These are phyloP conservation scores for Talaromyces rugulosus DNA, from an alignment of 2,329 filamentous ascomycete genomes.

Conservation along the genomic window DNA sequence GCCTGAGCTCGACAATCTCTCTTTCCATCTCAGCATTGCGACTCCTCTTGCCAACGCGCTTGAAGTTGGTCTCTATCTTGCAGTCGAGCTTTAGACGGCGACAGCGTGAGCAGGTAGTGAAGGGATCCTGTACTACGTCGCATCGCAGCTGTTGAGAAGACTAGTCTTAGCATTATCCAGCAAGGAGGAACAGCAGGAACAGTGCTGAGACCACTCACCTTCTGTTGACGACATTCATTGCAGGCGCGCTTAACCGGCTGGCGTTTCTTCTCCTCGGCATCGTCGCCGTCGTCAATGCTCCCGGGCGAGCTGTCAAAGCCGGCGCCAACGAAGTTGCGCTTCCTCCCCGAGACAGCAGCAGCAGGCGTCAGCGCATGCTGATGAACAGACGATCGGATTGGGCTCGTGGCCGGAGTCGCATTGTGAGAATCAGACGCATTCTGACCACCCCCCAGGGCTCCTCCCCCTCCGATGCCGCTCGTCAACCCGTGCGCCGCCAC, in stretches of 20 bases:
- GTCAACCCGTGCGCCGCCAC: constrained; percentile 33
- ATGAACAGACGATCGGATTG: constrained; percentile 15
- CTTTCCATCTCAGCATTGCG: constrained; percentile 62
- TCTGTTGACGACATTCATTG: constrained; percentile 67
- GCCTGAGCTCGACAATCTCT: constrained; percentile 50
- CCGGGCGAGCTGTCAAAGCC: constrained; percentile 46
- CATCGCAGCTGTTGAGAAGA: constrained; percentile 53
- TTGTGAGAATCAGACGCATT: constrained; percentile 24
- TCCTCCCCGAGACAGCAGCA: constrained; percentile 27
- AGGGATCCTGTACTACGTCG: constrained; percentile 63
- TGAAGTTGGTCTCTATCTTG: constrained; percentile 66
- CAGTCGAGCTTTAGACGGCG: constrained; percentile 59
- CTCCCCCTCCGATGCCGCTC: constrained; percentile 33
- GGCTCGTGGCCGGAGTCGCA: constrained; percentile 32
- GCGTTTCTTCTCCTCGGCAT: constrained; percentile 38
- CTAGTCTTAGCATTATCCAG: constrained; percentile 4
- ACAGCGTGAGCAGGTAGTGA: constrained; percentile 59
- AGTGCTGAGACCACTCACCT: constrained; percentile 43
- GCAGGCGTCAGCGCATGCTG: background rate
- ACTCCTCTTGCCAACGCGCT: constrained; percentile 63
- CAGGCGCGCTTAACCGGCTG: constrained; percentile 59
- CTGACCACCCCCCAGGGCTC: constrained; percentile 20
- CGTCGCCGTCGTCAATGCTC: constrained; percentile 42
- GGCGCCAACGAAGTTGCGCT: constrained; percentile 40
- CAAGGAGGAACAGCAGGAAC: background rate